These are phyloP conservation scores for Ilex paraguariensis DNA, from an alignment of 305 asterid species.

Conservation along the genomic window DNA sequence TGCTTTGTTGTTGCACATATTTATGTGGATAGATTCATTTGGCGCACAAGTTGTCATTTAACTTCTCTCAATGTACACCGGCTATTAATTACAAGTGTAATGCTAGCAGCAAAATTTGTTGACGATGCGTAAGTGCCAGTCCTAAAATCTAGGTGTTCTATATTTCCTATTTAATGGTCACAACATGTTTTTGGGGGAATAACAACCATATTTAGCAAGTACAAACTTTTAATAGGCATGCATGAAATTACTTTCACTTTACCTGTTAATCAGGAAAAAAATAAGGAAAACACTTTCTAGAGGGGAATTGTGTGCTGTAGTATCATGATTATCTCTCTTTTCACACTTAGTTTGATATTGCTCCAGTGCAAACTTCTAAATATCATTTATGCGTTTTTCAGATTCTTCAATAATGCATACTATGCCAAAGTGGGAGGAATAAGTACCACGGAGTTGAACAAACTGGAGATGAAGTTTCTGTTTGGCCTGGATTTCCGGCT, in stretches of 20 bases:
- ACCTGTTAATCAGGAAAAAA: too few relatives aligned
- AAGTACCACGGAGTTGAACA: slow-evolving; percentile 75
- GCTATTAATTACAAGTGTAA: slow-evolving; percentile 69
- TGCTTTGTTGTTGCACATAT: slow-evolving; percentile 77
- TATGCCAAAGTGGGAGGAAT: slow-evolving; percentile 92
- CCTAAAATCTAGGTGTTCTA: not conserved
- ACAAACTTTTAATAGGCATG: not conserved
- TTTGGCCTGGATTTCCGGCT: slow-evolving; percentile 69
- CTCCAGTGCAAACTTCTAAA: too few relatives aligned
- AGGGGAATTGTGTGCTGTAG: not conserved
- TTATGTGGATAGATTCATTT: slow-evolving; percentile 64
- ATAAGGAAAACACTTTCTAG: too few relatives aligned
- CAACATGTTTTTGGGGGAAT: too few relatives aligned
- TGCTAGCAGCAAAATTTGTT: slow-evolving; percentile 89
- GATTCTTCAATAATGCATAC: slow-evolving; percentile 81
- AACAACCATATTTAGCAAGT: not conserved
- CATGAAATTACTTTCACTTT: not conserved
- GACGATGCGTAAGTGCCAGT: slow-evolving; percentile 76
- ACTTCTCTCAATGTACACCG: slow-evolving; percentile 86
- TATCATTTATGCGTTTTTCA: slow-evolving; percentile 15
- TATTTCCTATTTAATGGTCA: too few relatives aligned
- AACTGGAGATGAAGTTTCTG: slow-evolving; percentile 72
- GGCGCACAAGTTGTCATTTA: slow-evolving; percentile 30
- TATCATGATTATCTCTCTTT: not conserved
- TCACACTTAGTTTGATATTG: not conserved